phyloP scores from a whole-genome alignment of 306 rosid species.

The Sicyos edulis region DNA sequence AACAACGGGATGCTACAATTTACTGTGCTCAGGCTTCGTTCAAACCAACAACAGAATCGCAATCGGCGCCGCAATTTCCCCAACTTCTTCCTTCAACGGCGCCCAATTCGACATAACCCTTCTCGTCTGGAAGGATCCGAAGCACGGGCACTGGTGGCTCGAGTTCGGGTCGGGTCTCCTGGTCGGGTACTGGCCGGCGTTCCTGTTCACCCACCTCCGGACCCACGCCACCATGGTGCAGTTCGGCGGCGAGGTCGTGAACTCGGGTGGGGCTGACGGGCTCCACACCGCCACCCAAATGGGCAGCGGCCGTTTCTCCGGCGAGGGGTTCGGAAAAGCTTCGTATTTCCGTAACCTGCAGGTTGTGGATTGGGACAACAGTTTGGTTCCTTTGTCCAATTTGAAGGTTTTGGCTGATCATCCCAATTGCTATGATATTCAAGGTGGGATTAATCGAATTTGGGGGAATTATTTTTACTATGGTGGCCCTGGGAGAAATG shows the following conservation, averaged over 20 bases:
- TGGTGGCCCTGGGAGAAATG: slow-evolving; percentile 96
- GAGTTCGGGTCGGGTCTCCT: slow-evolving; percentile 67
- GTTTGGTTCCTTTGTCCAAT: slow-evolving; percentile 60
- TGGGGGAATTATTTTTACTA: slow-evolving; percentile 96
- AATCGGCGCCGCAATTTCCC: slow-evolving; percentile 95
- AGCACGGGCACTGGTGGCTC: slow-evolving; percentile 98
- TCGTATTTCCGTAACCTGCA: slow-evolving; percentile 78
- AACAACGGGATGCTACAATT: slow-evolving; percentile 92
- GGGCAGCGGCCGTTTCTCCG: slow-evolving; percentile 90
- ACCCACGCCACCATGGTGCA: slow-evolving; percentile 88
- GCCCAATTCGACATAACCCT: slow-evolving; percentile 86
- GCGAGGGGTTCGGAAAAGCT: slow-evolving; percentile 85
- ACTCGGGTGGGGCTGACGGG: slow-evolving; percentile 45
- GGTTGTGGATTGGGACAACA: slow-evolving; percentile 90
- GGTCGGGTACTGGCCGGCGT: slow-evolving; percentile 92
- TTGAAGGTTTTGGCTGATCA: slow-evolving; percentile 85
- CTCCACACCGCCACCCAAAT: slow-evolving; percentile 77
- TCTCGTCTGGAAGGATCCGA: slow-evolving; percentile 96
- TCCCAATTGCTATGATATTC: slow-evolving; percentile 87
- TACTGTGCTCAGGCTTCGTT: slow-evolving; percentile 87
- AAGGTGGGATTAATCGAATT: slow-evolving; percentile 74
- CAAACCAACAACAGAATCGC: slow-evolving; percentile 83
- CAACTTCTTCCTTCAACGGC: slow-evolving; percentile 67
- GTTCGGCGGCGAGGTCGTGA: slow-evolving; percentile 88
- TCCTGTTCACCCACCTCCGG: slow-evolving; percentile 67